Evolutionary conservation across 805 yeast species (phyloP).

Genomic region (Cyberlindnera veronae): DNA sequence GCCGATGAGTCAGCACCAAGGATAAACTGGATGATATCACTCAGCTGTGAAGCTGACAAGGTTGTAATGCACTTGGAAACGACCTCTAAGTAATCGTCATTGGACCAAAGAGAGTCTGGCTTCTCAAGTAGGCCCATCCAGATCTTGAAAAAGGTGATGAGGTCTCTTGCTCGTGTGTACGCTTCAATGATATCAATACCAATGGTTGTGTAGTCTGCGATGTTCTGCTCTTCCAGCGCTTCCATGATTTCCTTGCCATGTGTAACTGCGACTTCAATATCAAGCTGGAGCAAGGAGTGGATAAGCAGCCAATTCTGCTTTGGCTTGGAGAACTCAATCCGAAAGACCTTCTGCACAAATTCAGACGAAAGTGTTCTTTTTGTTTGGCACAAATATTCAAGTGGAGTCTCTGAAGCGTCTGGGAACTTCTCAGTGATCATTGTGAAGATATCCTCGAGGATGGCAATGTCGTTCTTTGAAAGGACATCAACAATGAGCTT

Average conservation of each 20-base stretch:
- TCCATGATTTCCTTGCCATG: slow-evolving; percentile 35
- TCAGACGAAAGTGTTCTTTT: slow-evolving; percentile 52
- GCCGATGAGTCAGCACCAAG: slow-evolving; percentile 14
- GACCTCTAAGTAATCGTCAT: slow-evolving; percentile 30
- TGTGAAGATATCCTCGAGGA: slow-evolving; percentile 49
- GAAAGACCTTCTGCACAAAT: slow-evolving; percentile 44
- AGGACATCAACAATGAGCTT: slow-evolving; percentile 30
- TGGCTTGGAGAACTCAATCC: slow-evolving; percentile 45
- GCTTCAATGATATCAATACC: slow-evolving; percentile 40
- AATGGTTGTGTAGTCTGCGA: slow-evolving; percentile 11
- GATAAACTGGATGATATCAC: slow-evolving; percentile 24
- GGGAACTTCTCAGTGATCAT: slow-evolving; percentile 38
- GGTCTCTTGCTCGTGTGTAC: slow-evolving; percentile 56
- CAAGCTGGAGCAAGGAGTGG: slow-evolving; percentile 45
- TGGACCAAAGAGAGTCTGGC: slow-evolving; percentile 12
- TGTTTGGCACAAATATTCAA: slow-evolving; percentile 43
- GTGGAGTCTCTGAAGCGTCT: slow-evolving; percentile 37
- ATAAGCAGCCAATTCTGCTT: slow-evolving; percentile 47
- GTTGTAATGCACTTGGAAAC: slow-evolving; percentile 40
- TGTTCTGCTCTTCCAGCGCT: slow-evolving; percentile 8
- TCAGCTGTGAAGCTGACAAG: slow-evolving; percentile 47
- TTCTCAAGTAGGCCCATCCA: slow-evolving; percentile 35
- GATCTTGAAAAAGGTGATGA: slow-evolving; percentile 42
- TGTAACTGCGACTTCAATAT: slow-evolving; percentile 54
- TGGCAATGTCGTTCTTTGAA: slow-evolving; percentile 29